A percentile compares a stretch with the other conserved stretches of the same genome.
Conservation (phyloP, 495 filamentous ascomycete genomes). For the Lasiosphaeriaceae sp. region DNA sequence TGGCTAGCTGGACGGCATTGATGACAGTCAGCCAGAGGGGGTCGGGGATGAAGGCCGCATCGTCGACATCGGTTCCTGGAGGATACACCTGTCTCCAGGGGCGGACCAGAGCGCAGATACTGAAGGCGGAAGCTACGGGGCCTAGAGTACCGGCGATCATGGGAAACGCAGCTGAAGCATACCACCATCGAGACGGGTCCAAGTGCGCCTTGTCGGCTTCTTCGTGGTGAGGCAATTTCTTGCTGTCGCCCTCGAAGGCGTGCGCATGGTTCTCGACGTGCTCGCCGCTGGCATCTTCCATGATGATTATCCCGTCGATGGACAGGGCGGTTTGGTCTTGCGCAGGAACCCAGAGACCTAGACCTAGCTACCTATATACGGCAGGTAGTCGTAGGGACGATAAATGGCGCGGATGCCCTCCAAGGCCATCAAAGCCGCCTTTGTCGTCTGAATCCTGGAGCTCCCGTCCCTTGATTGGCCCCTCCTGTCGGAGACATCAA, state of each 20-base stretch:
- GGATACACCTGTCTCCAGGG: constrained; percentile 67
- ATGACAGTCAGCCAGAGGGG: constrained; percentile 69
- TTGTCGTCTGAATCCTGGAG: too few relatives aligned
- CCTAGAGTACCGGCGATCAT: constrained; percentile 80
- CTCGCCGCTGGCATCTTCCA: constrained; percentile 30
- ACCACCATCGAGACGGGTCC: constrained; percentile 76
- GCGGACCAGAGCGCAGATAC: constrained; percentile 68
- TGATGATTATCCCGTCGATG: constrained; percentile 6
- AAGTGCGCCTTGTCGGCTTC: constrained; percentile 40
- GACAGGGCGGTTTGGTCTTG: too few relatives aligned
- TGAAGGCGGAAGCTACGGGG: constrained; percentile 76
- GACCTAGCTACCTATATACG: too few relatives aligned
- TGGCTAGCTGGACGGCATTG: constrained; percentile 68
- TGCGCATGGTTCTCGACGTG: constrained; percentile 18
- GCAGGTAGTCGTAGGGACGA: too few relatives aligned
- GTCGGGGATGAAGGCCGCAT: constrained; percentile 55
- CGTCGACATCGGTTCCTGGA: constrained; percentile 42
- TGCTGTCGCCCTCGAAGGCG: constrained; percentile 12
- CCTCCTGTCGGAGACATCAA: too few relatives aligned
- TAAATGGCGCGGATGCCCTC: too few relatives aligned
- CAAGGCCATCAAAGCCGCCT: too few relatives aligned
- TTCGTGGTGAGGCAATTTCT: constrained; percentile 15
- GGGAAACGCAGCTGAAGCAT: constrained; percentile 76
- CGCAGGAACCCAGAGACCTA: too few relatives aligned
- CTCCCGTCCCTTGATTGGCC: too few relatives aligned